A percentile compares a stretch with the other conserved stretches of the same genome.
These are phyloP conservation scores for Achaetomium macrosporum DNA, from an alignment of 2,329 filamentous ascomycete genomes.

Conservation along the genomic window DNA sequence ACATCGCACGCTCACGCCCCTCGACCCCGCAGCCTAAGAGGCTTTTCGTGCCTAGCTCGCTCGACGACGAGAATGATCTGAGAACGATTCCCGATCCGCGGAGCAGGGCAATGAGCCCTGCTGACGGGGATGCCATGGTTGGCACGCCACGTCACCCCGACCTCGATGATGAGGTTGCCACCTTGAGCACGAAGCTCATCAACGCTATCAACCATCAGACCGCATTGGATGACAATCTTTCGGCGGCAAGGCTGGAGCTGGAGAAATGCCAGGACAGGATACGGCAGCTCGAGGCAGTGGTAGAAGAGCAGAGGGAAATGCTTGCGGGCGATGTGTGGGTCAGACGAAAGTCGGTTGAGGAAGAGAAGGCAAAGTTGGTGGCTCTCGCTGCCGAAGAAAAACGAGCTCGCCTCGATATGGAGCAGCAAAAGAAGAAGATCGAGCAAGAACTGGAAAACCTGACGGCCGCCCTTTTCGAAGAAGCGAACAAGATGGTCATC, in stretches of 20 bases:
- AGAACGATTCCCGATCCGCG: constrained; percentile 64
- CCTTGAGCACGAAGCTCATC: constrained; percentile 90
- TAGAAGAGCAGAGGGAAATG: constrained; percentile 65
- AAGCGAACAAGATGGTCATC: constrained; percentile 98
- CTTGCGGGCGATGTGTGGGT: constrained; percentile 71
- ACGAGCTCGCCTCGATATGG: constrained; percentile 55
- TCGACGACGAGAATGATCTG: constrained; percentile 54
- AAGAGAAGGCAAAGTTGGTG: constrained; percentile 58
- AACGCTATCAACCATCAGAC: constrained; percentile 97
- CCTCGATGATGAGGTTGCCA: constrained; percentile 69
- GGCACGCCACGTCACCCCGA: constrained; percentile 45
- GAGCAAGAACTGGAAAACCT: constrained; percentile 88
- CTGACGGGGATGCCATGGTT: constrained; percentile 31
- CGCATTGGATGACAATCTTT: constrained; percentile 79
- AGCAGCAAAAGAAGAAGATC: constrained; percentile 79
- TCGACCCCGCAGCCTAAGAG: constrained; percentile 20
- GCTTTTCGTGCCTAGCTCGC: constrained; percentile 25
- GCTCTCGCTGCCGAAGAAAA: constrained; percentile 59
- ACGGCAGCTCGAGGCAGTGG: constrained; percentile 57
- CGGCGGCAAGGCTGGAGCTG: constrained; percentile 75
- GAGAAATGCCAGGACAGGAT: constrained; percentile 65
- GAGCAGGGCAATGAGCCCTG: constrained; percentile 45
- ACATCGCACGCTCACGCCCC: constrained; percentile 11
- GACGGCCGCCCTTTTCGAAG: constrained; percentile 91
- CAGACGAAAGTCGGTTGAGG: constrained; percentile 65